These are phyloP conservation scores for Mucor lusitanicus DNA, from an alignment of 371 early-diverging fungal genomes.

Conservation along the genomic window DNA sequence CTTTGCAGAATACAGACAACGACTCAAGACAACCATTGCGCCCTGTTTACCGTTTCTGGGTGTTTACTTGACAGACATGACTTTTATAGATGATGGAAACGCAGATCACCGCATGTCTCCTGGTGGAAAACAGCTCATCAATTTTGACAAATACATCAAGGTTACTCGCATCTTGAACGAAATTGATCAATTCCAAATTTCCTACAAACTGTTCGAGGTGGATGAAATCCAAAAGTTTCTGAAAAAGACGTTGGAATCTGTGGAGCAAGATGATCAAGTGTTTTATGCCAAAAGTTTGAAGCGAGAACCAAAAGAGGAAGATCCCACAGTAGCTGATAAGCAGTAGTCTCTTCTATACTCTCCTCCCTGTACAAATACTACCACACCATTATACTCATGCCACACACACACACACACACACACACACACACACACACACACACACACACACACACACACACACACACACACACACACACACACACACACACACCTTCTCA, in stretches of 20 bases:
- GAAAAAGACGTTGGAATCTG: conserved; percentile 31
- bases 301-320: conserved; percentile 49
- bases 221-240: conserved; percentile 55
- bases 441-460: too few species aligned
- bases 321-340: not conserved
- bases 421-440: too few species aligned
- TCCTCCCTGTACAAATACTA: not conserved
- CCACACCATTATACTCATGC: not conserved
- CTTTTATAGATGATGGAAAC: conserved; percentile 70
- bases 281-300: conserved; percentile 44
- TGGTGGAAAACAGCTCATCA: conserved; percentile 57
- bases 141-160: conserved; percentile 82
- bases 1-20: conserved; percentile 75
- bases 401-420: too few species aligned
- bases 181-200: conserved; percentile 79
- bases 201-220: conserved; percentile 62
- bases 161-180: conserved; percentile 70
- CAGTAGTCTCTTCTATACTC: not conserved
- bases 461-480: too few species aligned
- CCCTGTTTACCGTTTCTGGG: conserved; percentile 86
- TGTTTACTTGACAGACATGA: conserved; percentile 86
- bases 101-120: conserved; percentile 39
- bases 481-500: not conserved
- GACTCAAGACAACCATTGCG: conserved; percentile 60
- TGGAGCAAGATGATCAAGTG: conserved; percentile 44